Evolutionary conservation across 2,329 filamentous ascomycete species (phyloP).

Genomic region (Xenoacremonium recifei): DNA sequence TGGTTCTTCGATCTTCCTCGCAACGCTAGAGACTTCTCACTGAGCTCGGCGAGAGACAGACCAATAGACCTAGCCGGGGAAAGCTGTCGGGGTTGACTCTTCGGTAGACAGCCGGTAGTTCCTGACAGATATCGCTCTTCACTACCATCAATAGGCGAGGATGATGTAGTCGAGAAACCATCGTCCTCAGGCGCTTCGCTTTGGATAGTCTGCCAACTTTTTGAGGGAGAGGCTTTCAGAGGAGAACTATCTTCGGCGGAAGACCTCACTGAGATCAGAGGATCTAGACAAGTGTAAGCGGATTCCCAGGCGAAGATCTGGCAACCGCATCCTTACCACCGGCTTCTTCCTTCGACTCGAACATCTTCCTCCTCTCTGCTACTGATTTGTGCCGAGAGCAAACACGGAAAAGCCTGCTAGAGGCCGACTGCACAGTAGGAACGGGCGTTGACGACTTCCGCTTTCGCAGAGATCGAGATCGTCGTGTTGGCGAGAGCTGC

Average conservation of each 20-base stretch:
- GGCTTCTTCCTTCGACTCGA: conserved; percentile 10
- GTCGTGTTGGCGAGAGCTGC: conserved; percentile 1
- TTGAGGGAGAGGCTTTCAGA: conserved; percentile 9
- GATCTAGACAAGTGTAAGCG: conserved; percentile 4
- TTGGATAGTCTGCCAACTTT: conserved; percentile 13
- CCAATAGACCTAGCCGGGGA: too few species aligned
- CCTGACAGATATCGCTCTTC: neutral
- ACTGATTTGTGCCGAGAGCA: conserved; percentile 20
- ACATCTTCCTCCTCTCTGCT: conserved; percentile 22
- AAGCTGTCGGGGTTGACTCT: too few species aligned
- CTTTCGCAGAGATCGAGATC: neutral
- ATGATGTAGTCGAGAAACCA: neutral
- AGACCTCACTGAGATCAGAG: neutral
- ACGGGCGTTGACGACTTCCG: conserved; percentile 15
- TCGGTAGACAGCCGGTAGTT: too few species aligned
- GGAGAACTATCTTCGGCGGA: conserved; percentile 1
- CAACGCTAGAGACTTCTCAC: too few species aligned
- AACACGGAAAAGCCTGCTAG: conserved; percentile 1
- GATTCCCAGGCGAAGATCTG: neutral
- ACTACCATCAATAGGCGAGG: neutral
- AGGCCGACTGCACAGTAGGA: conserved; percentile 1
- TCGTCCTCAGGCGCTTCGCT: neutral
- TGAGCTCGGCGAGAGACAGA: too few species aligned
- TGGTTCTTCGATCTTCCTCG: too few species aligned
- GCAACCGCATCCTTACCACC: neutral